These are phyloP conservation scores for Linderniella brevidens DNA, from an alignment of 257 asterid genomes.

Conservation along the genomic window DNA sequence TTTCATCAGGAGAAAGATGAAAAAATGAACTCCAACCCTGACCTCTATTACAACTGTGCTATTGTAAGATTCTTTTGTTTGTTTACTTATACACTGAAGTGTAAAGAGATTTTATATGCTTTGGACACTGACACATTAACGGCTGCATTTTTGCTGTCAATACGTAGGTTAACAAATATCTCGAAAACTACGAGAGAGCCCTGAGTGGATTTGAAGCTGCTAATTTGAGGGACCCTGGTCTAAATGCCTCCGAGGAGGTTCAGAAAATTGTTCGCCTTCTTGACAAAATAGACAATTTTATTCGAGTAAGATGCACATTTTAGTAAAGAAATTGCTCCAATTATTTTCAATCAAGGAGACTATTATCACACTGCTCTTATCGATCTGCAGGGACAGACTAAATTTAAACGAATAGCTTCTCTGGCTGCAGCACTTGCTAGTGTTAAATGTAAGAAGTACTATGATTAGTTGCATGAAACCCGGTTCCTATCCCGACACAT, in stretches of 20 bases:
- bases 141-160: not conserved
- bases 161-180: constrained; percentile 65
- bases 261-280: constrained; percentile 51
- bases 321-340: not conserved
- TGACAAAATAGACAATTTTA: constrained; percentile 49
- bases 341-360: too few relatives aligned
- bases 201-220: constrained; percentile 98
- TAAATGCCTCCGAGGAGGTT: constrained; percentile 61
- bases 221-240: constrained; percentile 79
- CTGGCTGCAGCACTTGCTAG: constrained; percentile 49
- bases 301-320: constrained; percentile 40
- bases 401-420: constrained; percentile 59
- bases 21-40: constrained; percentile 72
- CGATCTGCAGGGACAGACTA: constrained; percentile 51
- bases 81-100: not conserved
- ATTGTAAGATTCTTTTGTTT: constrained; percentile 39
- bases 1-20: constrained; percentile 71
- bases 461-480: not conserved
- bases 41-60: constrained; percentile 78
- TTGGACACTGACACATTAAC: not conserved
- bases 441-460: constrained; percentile 39
- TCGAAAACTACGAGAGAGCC: constrained; percentile 94
- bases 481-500: not conserved
- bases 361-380: constrained; percentile 8
- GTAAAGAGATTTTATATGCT: not conserved